Conservation (phyloP, 1,284 basidiomycete species). For the Ganoderma meredithae region DNA sequence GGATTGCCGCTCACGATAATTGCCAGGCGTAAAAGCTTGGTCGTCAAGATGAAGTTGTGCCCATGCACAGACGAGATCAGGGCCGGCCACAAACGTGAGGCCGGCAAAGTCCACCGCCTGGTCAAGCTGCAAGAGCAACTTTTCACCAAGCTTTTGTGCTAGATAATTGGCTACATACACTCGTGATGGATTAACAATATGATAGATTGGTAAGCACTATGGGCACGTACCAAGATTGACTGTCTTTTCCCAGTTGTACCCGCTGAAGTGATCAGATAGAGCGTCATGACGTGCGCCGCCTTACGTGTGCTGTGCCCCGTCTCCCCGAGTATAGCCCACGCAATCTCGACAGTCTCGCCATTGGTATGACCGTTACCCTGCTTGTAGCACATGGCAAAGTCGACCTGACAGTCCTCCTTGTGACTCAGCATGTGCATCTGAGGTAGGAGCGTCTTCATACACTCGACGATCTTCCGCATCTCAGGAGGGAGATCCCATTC, state of each 20-base stretch:
- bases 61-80: background rate
- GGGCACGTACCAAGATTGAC: background rate
- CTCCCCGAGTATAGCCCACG: constrained; percentile 8
- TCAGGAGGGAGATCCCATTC: background rate
- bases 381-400: constrained; percentile 12
- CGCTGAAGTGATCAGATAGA: background rate
- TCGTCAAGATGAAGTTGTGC: background rate
- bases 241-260: background rate
- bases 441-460: background rate
- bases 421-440: constrained; percentile 18
- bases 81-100: background rate
- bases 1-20: background rate
- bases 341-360: constrained; percentile 17
- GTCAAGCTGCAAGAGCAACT: background rate
- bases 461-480: background rate
- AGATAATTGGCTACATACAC: background rate
- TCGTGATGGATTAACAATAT: too few relatives aligned
- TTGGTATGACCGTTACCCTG: constrained; percentile 7
- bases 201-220: too few relatives aligned
- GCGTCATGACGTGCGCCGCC: background rate
- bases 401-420: constrained; percentile 15
- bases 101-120: background rate
- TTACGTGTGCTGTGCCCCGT: background rate
- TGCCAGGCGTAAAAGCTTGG: background rate
- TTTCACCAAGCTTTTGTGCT: background rate